Evolutionary conservation across 2,329 filamentous ascomycete species (phyloP).

Genomic region (Phialemoniopsis sp.): DNA sequence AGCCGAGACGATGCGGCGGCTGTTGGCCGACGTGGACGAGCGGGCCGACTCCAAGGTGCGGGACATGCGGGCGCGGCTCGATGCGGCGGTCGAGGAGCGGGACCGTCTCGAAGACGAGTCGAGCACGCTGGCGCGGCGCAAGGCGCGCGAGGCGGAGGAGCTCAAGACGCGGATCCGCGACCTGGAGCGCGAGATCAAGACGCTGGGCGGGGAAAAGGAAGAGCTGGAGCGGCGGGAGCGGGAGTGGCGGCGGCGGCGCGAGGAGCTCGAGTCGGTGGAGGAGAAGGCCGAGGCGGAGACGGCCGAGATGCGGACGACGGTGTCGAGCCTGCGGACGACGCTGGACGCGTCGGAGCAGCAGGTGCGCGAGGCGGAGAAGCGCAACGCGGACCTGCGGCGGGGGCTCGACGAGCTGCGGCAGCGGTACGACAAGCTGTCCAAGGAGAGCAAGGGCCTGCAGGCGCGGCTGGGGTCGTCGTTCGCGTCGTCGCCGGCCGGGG

Average conservation of each 20-base stretch:
- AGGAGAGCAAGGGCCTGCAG: conserved; percentile 54
- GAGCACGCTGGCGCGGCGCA: conserved; percentile 69
- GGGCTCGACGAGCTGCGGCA: conserved; percentile 74
- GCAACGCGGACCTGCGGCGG: conserved; percentile 70
- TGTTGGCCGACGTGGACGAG: conserved; percentile 82
- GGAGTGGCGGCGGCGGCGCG: conserved; percentile 68
- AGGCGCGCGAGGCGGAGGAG: conserved; percentile 82
- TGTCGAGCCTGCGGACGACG: conserved; percentile 72
- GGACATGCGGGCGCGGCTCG: conserved; percentile 85
- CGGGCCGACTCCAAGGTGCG: conserved; percentile 76
- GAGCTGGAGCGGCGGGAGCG: conserved; percentile 70
- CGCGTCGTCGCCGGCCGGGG: conserved; percentile 11
- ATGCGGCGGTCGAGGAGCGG: conserved; percentile 87
- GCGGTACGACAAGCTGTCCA: conserved; percentile 75
- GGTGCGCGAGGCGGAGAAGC: conserved; percentile 74
- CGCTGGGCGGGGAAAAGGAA: conserved; percentile 69
- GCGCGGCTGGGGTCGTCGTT: conserved; percentile 31
- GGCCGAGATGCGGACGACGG: conserved; percentile 70
- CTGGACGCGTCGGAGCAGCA: conserved; percentile 87
- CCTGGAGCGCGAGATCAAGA: conserved; percentile 71
- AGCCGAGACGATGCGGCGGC: conserved; percentile 87
- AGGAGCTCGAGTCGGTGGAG: conserved; percentile 70
- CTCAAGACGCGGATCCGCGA: conserved; percentile 75
- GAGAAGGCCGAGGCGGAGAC: conserved; percentile 69
- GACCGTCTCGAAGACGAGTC: conserved; percentile 91